Base-by-base conservation (phyloP, 1,284 basidiomycete genomes). In the Serendipita sp. region DNA sequence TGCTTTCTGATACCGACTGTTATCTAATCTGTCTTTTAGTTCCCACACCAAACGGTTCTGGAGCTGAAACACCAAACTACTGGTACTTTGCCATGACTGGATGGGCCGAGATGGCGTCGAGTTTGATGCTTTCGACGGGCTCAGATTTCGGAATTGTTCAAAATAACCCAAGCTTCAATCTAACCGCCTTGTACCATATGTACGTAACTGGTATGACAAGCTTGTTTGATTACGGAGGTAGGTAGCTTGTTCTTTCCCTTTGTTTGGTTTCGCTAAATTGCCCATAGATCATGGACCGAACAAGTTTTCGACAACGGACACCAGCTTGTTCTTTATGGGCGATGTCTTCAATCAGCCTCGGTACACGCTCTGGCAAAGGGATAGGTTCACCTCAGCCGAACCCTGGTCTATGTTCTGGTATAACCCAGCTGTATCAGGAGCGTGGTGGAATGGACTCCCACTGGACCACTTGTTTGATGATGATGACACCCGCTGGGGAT, bases 381-480 rank as follows among this genome's bases (percentile, higher is more conserved):
- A 99, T 72, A 90, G 88, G 69, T 94, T 98, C 70, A 86, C 92
- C 1, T 66, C 73, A 13, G 76, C 87, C 17, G 95, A 99, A 67
- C 95, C 95, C 0, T 92, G 87, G 82, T 85, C 84, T 70, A 94
- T 99, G 91, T 95, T 99, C 79, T 99, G 93, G 92, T 99, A 98
- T 74, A 80, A 97, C 72, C 84, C 93, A 10, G 77, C 82, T 3
- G 81, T 85, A 60, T 75, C 78, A 17, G 95, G 95, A 64, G 91
- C 91, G 60, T 99, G 88, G 80, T 98, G 93, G 93, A 84, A 93
- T 71, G 85, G 84, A 60, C 74, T 88, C 53, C 72, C 87, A 1
- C 80, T 98, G 58, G 95, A 99, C 75, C 77, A 81, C 66, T 84
- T 85, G 78, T 98, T 93, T 74, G 77, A 83, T 69, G 81, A 85